Base-by-base conservation (phyloP, 2,329 filamentous ascomycete species). In the Epichloe amarillans region DNA sequence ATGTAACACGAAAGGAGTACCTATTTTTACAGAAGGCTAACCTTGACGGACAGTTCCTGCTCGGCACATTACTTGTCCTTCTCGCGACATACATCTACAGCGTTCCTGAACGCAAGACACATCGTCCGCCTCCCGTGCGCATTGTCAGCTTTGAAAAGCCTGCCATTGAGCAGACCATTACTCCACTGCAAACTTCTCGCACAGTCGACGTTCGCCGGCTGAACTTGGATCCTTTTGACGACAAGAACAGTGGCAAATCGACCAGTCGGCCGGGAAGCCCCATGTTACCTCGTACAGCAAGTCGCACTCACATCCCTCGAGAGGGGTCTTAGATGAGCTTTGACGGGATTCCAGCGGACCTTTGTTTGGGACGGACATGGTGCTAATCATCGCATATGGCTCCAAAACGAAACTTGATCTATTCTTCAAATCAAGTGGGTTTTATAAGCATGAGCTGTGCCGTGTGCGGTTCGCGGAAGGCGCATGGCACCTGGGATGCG, bases 41-140 rank as follows among this genome's bases (percentile, higher is more conserved):
- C 26, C 11, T 15, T 19, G 33, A 33, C 6, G n/a, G 10, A 2
- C 49, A 96, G 90, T 95, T 95, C 65, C 61, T 95, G 38, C 54
- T 88, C 47, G 93, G 93, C 50, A 90, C 90, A 0, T 72, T 74
- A 11, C 71, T 93, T 46, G 90, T 97, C 8, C 70, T 96, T 1
- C 75, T 80, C 41, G 84, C 90, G 3, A 94, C 88, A 2, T 96
- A 89, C 64, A 74, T 96, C 15, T 96, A 95, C 71, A 88, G 80
- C 54, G 76, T 77, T 5, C 76, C 81, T 1, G 79, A 88, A 55
- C 71, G 75, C 19, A 73, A 77, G 50, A 54, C 58, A 6, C 59
- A 58, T 41, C 78, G 82, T 15, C 80, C 86, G 21, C 72, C 79
- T 0, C 80, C 84, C 0, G 80, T 88, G 59, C 77, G 71, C 55